A percentile compares a stretch with the other conserved stretches of the same genome.
Conservation (phyloP, 768 basidiomycete species). For the Jaapia argillacea region DNA sequence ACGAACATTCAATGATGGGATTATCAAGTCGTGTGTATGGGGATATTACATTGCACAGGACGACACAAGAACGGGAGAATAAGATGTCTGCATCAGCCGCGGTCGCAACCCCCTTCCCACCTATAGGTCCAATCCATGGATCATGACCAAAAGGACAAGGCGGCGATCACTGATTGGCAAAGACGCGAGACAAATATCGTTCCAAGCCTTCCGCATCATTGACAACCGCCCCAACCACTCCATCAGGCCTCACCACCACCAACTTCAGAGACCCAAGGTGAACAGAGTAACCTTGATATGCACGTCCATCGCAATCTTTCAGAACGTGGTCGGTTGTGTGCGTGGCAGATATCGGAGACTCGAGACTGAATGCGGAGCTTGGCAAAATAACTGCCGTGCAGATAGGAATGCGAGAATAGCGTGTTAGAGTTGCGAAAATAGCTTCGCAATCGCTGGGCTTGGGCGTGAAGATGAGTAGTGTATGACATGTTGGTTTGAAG, state of each 20-base stretch:
- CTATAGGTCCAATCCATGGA: too few species aligned
- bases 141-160: too few species aligned
- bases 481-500: conserved; percentile 18
- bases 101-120: too few species aligned
- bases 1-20: too few species aligned
- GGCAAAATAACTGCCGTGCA: neutral
- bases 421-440: neutral
- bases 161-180: neutral
- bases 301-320: neutral
- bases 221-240: conserved; percentile 31
- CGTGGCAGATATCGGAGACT: neutral
- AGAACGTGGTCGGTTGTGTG: neutral
- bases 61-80: too few species aligned
- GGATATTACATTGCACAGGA: too few species aligned
- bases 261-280: neutral
- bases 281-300: neutral
- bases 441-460: neutral
- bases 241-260: conserved; percentile 31
- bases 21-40: too few species aligned
- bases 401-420: neutral
- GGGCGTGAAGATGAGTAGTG: conserved; percentile 19
- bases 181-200: conserved; percentile 6
- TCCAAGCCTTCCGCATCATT: conserved; percentile 4
- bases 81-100: too few species aligned
- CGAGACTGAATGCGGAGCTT: neutral